These are phyloP conservation scores for Linnemannia elongata DNA, from an alignment of 192 early-diverging fungal genomes.

Conservation along the genomic window DNA sequence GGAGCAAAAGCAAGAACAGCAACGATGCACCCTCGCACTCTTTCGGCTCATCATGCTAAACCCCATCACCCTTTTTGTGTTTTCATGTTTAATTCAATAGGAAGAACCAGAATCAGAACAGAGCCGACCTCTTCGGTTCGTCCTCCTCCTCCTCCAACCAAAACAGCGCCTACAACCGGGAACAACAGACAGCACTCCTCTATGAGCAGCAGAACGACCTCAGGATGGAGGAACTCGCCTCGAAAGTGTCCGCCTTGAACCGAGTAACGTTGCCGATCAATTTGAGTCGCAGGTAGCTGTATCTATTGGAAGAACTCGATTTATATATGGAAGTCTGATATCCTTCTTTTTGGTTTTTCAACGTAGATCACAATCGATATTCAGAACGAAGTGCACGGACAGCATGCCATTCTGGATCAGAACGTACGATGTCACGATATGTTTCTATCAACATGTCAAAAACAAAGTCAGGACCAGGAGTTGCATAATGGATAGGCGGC, in stretches of 20 bases:
- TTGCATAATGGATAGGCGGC: not conserved
- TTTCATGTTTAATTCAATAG: constrained; percentile 1
- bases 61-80: not conserved
- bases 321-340: not conserved
- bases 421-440: constrained; percentile 19
- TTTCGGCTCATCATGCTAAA: not conserved
- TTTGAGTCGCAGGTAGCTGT: too few species aligned
- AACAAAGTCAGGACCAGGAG: not conserved
- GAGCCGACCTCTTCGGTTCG: constrained; percentile 49
- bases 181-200: constrained; percentile 49
- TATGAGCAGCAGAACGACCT: constrained; percentile 70
- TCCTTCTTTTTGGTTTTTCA: not conserved
- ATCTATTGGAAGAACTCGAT: not conserved
- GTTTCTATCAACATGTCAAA: not conserved
- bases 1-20: not conserved
- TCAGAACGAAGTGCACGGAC: constrained; percentile 56
- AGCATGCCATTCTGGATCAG: constrained; percentile 49
- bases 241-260: constrained; percentile 67
- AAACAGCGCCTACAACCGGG: constrained; percentile 28
- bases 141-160: constrained; percentile 25
- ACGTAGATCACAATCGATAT: constrained; percentile 54
- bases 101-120: constrained; percentile 43
- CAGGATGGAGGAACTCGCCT: constrained; percentile 65
- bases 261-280: constrained; percentile 45
- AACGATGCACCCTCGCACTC: not conserved